phyloP scores from a whole-genome alignment of 2,329 filamentous ascomycete genomes.

The Fusarium sp. region DNA sequence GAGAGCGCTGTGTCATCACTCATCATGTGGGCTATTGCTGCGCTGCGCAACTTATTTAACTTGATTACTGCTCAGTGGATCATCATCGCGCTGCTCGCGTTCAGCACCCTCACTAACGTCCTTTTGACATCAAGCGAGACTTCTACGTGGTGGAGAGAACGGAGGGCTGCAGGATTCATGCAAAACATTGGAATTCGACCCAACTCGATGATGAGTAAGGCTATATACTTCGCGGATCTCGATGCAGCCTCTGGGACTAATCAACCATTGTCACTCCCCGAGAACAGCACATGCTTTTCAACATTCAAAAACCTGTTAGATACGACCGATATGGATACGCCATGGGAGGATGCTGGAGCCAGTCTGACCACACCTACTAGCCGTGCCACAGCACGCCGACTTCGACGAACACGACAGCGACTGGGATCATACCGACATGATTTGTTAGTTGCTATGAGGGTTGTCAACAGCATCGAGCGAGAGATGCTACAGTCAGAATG shows the following conservation, averaged over 20 bases:
- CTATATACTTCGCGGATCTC: conserved; percentile 86
- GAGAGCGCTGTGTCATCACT: conserved; percentile 82
- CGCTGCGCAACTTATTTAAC: conserved; percentile 74
- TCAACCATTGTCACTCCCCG: conserved; percentile 53
- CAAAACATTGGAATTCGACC: conserved; percentile 81
- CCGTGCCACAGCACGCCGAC: conserved; percentile 70
- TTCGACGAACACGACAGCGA: conserved; percentile 84
- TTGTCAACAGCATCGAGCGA: conserved; percentile 89
- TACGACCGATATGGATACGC: conserved; percentile 68
- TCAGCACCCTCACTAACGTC: conserved; percentile 80
- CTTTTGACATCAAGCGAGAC: conserved; percentile 80
- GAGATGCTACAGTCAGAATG: conserved; percentile 90
- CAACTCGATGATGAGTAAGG: conserved; percentile 84
- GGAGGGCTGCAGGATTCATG: conserved; percentile 86
- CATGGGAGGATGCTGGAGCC: conserved; percentile 66
- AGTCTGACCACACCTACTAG: conserved; percentile 63
- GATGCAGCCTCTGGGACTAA: conserved; percentile 69
- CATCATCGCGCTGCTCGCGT: conserved; percentile 75
- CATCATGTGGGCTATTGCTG: conserved; percentile 81
- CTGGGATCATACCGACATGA: conserved; percentile 90
- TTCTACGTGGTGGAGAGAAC: conserved; percentile 87
- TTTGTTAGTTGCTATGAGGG: conserved; percentile 87
- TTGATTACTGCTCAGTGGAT: conserved; percentile 80
- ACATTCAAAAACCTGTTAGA: conserved; percentile 73
- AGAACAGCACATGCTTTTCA: conserved; percentile 70